These are phyloP conservation scores for Crotalaria pallida DNA, from an alignment of 306 rosid genomes.

Conservation along the genomic window DNA sequence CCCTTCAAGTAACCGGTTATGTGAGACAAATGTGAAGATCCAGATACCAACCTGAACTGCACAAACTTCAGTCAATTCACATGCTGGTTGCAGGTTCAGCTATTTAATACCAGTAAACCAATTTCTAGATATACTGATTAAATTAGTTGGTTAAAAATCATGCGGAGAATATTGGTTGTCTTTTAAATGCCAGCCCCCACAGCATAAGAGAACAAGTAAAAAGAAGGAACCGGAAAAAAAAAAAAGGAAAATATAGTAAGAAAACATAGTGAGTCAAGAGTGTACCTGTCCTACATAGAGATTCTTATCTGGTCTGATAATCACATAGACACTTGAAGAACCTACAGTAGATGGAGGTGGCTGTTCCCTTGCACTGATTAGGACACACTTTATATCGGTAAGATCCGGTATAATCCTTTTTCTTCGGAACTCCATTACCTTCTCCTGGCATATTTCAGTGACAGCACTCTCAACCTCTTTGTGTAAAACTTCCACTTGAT, in stretches of 20 bases:
- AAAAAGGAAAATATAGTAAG: not conserved
- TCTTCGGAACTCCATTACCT: constrained; percentile 44
- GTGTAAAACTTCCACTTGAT: constrained; percentile 34
- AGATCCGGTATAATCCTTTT: constrained; percentile 23
- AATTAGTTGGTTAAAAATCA: not conserved
- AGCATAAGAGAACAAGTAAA: not conserved
- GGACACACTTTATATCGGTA: constrained; percentile 47
- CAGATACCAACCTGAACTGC: not conserved
- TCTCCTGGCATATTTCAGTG: constrained; percentile 59
- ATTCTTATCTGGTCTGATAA: constrained; percentile 68
- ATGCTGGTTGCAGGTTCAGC: not conserved
- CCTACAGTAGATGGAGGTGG: constrained; percentile 94
- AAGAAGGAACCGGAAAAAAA: not conserved
- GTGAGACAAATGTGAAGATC: not conserved
- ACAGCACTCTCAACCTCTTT: constrained; percentile 61
- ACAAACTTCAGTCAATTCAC: not conserved
- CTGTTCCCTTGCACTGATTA: constrained; percentile 55
- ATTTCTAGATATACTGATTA: not conserved
- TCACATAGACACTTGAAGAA: constrained; percentile 81
- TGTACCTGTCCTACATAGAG: constrained; percentile 86
- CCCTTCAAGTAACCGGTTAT: not conserved
- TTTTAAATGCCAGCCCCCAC: not conserved
- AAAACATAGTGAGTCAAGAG: not conserved
- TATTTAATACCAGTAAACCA: not conserved
- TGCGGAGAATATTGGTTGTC: not conserved